Percentiles rank a stretch among this genome's conserved stretches.
Conservation (phyloP, 768 basidiomycete species). For the Pleurotus tuoliensis region DNA sequence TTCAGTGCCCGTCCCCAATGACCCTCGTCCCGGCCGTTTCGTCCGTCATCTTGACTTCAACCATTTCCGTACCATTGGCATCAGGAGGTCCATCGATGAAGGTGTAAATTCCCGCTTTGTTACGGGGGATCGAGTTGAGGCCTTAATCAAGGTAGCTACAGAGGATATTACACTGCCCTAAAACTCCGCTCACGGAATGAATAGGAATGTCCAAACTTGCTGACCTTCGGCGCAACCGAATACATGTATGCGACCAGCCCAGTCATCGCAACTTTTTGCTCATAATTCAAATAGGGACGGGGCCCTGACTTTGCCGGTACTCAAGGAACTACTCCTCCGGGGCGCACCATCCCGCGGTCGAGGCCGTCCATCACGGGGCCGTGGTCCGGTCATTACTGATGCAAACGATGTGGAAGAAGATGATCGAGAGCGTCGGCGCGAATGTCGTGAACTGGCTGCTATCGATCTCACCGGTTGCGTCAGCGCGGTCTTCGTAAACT, state of each 20-base stretch:
- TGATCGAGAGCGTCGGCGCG: constrained; percentile 67
- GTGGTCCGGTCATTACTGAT: constrained; percentile 42
- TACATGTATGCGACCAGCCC: constrained; percentile 57
- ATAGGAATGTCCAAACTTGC: constrained; percentile 86
- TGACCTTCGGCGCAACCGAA: constrained; percentile 92
- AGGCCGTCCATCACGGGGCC: constrained; percentile 65
- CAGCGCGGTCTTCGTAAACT: constrained; percentile 84
- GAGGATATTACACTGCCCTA: no score
- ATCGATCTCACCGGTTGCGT: constrained; percentile 95
- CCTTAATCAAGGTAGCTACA: constrained; percentile 64
- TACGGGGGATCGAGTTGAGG: constrained; percentile 80
- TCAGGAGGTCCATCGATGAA: constrained; percentile 89
- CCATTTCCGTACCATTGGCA: constrained; percentile 95
- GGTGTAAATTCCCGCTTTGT: constrained; percentile 89
- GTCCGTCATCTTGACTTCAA: constrained; percentile 91
- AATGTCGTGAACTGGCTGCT: constrained; percentile 79
- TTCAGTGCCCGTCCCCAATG: constrained; percentile 63
- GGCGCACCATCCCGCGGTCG: constrained; percentile 69
- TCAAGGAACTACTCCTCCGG: constrained; percentile 88
- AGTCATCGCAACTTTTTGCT: not conserved
- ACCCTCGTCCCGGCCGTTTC: constrained; percentile 74
- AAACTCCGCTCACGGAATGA: not conserved
- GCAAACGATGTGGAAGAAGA: constrained; percentile 66
- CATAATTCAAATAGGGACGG: constrained; percentile 45
- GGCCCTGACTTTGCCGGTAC: constrained; percentile 76